A percentile compares a stretch with the other conserved stretches of the same genome.
These are phyloP conservation scores for Candida krabiensis DNA, from an alignment of 805 yeast genomes.

Conservation along the genomic window DNA sequence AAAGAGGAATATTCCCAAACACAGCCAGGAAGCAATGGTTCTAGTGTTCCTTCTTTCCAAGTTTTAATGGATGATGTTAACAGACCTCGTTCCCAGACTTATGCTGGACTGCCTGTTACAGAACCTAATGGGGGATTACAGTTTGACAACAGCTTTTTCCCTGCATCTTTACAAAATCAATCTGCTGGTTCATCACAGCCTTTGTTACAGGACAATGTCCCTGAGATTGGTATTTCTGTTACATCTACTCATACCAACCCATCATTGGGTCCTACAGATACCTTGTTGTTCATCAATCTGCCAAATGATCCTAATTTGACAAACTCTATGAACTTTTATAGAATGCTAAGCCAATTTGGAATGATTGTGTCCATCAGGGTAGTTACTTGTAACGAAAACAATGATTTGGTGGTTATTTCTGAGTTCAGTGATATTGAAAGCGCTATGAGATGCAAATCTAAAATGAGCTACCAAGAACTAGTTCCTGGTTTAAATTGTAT, in stretches of 20 bases:
- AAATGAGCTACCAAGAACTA: constrained; percentile 78
- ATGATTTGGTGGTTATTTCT: constrained; percentile 53
- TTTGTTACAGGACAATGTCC: constrained; percentile 54
- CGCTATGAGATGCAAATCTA: constrained; percentile 78
- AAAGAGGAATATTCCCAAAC: constrained; percentile 19
- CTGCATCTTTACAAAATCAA: constrained; percentile 8
- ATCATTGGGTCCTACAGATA: constrained; percentile 71
- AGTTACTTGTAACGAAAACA: constrained; percentile 39
- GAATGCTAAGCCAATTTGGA: constrained; percentile 62
- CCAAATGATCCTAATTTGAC: constrained; percentile 45
- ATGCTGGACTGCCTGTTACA: constrained; percentile 21
- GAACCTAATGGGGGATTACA: constrained; percentile 7
- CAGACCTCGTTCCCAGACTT: constrained; percentile 45
- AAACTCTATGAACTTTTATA: constrained; percentile 54
- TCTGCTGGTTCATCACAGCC: constrained; percentile 21
- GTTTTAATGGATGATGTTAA: constrained; percentile 11
- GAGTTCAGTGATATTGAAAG: constrained; percentile 71
- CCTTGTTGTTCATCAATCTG: constrained; percentile 75
- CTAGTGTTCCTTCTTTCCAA: constrained; percentile 12
- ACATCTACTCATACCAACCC: constrained; percentile 75
- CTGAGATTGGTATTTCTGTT: constrained; percentile 56
- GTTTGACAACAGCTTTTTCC: constrained; percentile 7
- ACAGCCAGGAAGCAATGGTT: not conserved
- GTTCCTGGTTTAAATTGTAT: constrained; percentile 74
- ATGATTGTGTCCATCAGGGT: constrained; percentile 59